phyloP scores from a whole-genome alignment of 805 yeast genomes.

The Zygotorulaspora chibaensis region DNA sequence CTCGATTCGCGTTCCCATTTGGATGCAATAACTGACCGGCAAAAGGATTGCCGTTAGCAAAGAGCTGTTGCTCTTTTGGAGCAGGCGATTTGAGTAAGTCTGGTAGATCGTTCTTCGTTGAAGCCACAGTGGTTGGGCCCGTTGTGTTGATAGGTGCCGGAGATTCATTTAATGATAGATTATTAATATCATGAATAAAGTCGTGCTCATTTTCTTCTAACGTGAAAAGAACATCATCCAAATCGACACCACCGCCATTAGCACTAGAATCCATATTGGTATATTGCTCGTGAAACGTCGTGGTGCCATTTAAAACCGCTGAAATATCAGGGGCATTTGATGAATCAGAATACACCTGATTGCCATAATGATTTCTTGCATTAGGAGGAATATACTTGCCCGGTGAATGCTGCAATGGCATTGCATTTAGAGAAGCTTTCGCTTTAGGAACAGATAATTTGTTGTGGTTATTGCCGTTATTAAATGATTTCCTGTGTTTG shows the following conservation, averaged over 20 bases:
- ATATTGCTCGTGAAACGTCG: constrained; percentile 24
- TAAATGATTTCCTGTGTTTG: constrained; percentile 21
- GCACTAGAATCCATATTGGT: constrained; percentile 14
- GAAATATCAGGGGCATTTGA: constrained; percentile 25
- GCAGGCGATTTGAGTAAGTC: constrained; percentile 33
- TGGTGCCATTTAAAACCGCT: constrained; percentile 18
- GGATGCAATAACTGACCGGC: constrained; percentile 4
- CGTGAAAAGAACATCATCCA: constrained; percentile 34
- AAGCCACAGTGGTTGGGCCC: background rate
- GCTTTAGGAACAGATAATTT: constrained; percentile 9
- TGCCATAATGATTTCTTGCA: constrained; percentile 38
- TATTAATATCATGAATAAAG: constrained; percentile 27
- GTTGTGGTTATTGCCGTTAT: constrained; percentile 19
- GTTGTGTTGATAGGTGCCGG: constrained; percentile 10
- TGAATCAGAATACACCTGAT: constrained; percentile 13
- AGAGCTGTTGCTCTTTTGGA: constrained; percentile 6
- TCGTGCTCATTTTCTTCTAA: constrained; percentile 35
- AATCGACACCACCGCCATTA: constrained; percentile 25
- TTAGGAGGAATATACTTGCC: constrained; percentile 75
- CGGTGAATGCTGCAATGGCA: constrained; percentile 31
- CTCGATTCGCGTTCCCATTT: background rate
- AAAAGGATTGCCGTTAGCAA: constrained; percentile 6
- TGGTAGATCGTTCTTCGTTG: constrained; percentile 22
- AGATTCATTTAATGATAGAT: constrained; percentile 17
- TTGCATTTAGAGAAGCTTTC: constrained; percentile 4